Percentiles rank a stretch among this genome's conserved stretches.
Conservation (phyloP, 78 protist species). For the Bodo saltans region DNA sequence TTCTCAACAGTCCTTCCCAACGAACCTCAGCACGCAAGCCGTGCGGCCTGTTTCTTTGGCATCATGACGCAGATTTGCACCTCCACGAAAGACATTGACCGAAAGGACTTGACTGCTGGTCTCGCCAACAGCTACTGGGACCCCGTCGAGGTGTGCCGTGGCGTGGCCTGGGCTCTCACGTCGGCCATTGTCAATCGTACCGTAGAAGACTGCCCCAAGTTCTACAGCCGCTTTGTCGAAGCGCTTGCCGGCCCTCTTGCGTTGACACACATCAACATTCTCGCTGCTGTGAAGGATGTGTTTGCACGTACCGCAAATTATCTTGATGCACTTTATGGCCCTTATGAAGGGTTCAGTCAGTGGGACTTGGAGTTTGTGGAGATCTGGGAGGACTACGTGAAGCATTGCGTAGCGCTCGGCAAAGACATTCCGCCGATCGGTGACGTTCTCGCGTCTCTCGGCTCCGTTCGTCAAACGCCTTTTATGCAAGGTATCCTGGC, state of each 20-base stretch:
- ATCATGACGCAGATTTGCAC: too few relatives aligned
- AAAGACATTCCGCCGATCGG: background rate
- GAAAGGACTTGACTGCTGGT: too few relatives aligned
- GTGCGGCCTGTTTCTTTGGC: too few relatives aligned
- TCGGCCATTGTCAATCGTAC: background rate
- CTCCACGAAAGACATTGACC: too few relatives aligned
- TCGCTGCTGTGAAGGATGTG: background rate
- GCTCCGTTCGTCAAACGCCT: background rate
- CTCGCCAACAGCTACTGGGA: too few relatives aligned
- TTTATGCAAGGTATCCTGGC: background rate
- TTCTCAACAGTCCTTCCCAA: too few relatives aligned
- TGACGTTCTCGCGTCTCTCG: background rate
- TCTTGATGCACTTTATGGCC: background rate
- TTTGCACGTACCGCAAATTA: background rate
- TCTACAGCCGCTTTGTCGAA: background rate
- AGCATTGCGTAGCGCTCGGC: background rate
- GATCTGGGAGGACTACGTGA: background rate
- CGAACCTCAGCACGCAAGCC: too few relatives aligned
- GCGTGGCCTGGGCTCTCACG: background rate
- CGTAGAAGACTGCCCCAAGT: background rate
- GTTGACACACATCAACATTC: too few relatives aligned
- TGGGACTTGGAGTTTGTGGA: background rate
- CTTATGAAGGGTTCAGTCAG: background rate
- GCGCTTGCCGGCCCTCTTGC: too few relatives aligned
- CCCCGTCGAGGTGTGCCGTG: background rate